Evolutionary conservation across 306 rosid species (phyloP), one percentile per base, ranked within the genome.

Genomic region (Prunus salicina): DNA sequence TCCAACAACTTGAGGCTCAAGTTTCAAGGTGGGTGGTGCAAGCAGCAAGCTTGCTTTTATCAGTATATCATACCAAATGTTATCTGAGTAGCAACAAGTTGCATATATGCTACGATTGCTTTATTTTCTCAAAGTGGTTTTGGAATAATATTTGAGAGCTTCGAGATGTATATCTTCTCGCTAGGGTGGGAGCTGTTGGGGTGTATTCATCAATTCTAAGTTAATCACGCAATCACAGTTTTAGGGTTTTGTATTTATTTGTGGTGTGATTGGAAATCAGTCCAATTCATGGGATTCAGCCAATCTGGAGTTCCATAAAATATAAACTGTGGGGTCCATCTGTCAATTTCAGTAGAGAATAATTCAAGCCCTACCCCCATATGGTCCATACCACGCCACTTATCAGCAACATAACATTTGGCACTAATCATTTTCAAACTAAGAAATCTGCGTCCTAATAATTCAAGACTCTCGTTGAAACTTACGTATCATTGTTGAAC

Each of bases 121-220:
- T n/a, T 28, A 60, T 24, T 22, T 64, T 41, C 68, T 64, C 25
- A n/a, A 22, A 13, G 34, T 57, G 49, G 60, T 32, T 69, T 58
- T 58, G 61, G 27, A 9, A n/a, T 55, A 55, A n/a, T 55, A 55
- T 1, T 55, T 55, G 13, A 38, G 27, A 73, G 11, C 27, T 60
- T 62, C 19, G 18, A 45, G 18, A 45, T 73, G 52, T 10, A 45
- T 60, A 27, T 60, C 77, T 73, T 60, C 30, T 32, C 34, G 38
- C 38, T 18, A 43, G 55, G 18, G 75, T 53, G 20, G 20, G 56
- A 61, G 81, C 50, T 64, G 82, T 69, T 75, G 76, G 56, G 43
- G 56, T 16, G 58, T 32, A 32, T 32, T 32, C 28, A 6, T 25
- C 12, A 10, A 56, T 56, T 56, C 20, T 56, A 56, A 20, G 28